Percentiles rank a stretch among this genome's conserved stretches.
phyloP scores from a whole-genome alignment of 1,284 basidiomycete species.

The Ganoderma lingzhi region DNA sequence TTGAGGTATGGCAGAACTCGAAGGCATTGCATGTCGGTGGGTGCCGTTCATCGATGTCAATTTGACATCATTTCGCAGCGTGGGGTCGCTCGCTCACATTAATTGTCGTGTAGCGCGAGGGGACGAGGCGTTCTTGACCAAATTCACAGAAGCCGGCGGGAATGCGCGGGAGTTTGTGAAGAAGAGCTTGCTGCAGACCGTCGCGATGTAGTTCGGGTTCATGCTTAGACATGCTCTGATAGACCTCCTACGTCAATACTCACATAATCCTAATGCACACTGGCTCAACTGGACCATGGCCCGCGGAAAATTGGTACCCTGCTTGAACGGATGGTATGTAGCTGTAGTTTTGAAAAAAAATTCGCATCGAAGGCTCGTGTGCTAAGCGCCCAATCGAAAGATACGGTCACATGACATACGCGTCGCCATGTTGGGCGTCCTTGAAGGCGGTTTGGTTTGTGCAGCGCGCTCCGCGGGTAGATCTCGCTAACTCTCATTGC shows the following conservation, averaged over 20 bases:
- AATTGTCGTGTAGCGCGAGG: slow-evolving; percentile 18
- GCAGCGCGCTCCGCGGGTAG: slow-evolving; percentile 5
- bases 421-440: slow-evolving; percentile 21
- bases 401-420: slow-evolving; percentile 30
- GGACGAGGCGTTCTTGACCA: slow-evolving; percentile 75
- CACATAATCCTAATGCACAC: slow-evolving; percentile 11
- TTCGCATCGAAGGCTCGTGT: too few species aligned
- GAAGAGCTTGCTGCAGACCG: slow-evolving; percentile 64
- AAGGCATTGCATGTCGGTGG: slow-evolving; percentile 57
- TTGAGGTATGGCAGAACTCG: slow-evolving; percentile 75
- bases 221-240: neutral
- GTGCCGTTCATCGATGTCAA: slow-evolving; percentile 29
- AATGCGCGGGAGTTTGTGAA: slow-evolving; percentile 80
- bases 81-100: neutral
- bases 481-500: slow-evolving; percentile 22
- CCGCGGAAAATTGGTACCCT: too few species aligned
- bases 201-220: slow-evolving; percentile 22
- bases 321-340: too few species aligned
- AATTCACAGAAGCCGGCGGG: slow-evolving; percentile 76
- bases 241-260: slow-evolving; percentile 19
- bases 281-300: neutral
- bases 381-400: too few species aligned
- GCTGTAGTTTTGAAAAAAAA: too few species aligned
- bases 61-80: neutral
- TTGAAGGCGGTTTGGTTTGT: slow-evolving; percentile 17